Base-by-base conservation (phyloP, 345 rosid genomes). In the Pseudoturritis turrita region DNA sequence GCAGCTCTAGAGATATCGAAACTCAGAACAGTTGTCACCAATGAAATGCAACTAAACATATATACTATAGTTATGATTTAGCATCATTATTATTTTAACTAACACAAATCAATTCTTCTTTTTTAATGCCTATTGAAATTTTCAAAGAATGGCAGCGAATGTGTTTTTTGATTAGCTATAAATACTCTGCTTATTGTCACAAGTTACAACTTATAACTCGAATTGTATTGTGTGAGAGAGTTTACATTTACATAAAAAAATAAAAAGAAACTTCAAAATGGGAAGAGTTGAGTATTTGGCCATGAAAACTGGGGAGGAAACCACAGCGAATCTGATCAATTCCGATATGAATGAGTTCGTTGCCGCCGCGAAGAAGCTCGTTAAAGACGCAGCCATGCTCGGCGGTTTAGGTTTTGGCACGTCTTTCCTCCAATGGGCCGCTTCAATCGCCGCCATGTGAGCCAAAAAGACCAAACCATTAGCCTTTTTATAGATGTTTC, bases 371-470 rank as follows among this genome's bases (percentile, higher is more conserved):
- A 88, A 79, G 69, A 83, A 74, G 72, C 87, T 95, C 13, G 50
- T 86, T 26, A 61, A 50, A 18, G 88, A 91, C 53, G 82, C 81
- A 17, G 35, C 87, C 35, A 81, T 47, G 73, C 89, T 86, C 10
- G 92, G 92, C 0, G 96, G 96, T 31, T 72, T 89, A 62, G 89
- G 92, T 3, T 87, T 87, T 4, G 92, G 94, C 45, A 89, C 96
- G 50, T 76, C 90, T 69, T 84, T 91, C 51, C 94, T 91, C 82
- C 82, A 88, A 83, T 91, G 96, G 96, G 78, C 91, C 1, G 91
- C 98, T 61, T 88, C 99, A 25, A 73, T 86, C 43, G 81, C 96
- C 35, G 96, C 99, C 28, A 91, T 91, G 92, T 91, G 36, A 73
- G 87, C 77, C 21, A 21, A 35, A 31, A 65, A 35, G 5, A 74